Conservation (phyloP, 768 basidiomycete species). For the Panaeolus papilionaceus region DNA sequence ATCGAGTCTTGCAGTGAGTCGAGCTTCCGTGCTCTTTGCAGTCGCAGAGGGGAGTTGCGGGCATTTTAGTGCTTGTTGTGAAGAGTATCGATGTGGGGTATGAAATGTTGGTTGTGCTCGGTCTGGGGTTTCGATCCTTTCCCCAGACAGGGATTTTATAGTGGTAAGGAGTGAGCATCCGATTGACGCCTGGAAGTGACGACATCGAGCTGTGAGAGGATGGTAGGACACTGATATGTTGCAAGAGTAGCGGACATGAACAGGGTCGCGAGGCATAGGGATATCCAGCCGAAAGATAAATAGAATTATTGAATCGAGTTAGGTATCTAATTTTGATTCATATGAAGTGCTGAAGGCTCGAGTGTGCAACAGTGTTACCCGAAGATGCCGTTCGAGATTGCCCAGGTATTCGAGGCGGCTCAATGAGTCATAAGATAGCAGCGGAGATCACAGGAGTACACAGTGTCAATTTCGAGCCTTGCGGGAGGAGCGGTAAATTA, state of each 20-base stretch:
- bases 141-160: constrained; percentile 14
- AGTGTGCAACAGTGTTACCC: background rate
- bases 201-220: constrained; percentile 6
- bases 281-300: constrained; percentile 2
- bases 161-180: background rate
- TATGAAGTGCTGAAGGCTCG: constrained; percentile 2
- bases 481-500: background rate
- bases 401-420: background rate
- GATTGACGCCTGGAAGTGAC: constrained; percentile 13
- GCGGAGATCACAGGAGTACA: constrained; percentile 7
- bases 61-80: constrained; percentile 12
- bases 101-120: constrained; percentile 6
- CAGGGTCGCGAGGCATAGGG: background rate
- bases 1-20: constrained; percentile 32
- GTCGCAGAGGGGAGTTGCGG: constrained; percentile 22
- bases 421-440: constrained; percentile 7
- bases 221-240: background rate
- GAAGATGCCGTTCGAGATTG: constrained; percentile 13
- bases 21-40: constrained; percentile 27
- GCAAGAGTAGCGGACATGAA: constrained; percentile 4
- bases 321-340: constrained; percentile 9
- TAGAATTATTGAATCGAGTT: constrained; percentile 3
- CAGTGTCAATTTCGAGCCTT: background rate
- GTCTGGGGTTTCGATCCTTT: constrained; percentile 14
- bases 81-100: constrained; percentile 10